Conservation (phyloP, 2,329 filamentous ascomycete species). For the Ophiostoma fasciatum region DNA sequence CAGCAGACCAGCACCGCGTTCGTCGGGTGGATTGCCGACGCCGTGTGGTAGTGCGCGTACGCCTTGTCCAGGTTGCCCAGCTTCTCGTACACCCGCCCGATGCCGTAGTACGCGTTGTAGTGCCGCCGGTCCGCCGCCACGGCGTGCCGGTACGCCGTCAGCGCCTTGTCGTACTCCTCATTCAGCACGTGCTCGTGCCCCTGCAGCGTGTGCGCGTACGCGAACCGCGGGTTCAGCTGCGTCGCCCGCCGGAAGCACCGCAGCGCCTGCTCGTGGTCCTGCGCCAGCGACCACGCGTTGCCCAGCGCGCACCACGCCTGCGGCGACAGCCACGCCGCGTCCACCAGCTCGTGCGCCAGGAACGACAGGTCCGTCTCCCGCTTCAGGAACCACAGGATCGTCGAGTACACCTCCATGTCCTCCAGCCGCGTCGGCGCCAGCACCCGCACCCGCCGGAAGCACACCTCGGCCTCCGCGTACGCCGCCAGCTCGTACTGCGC, state of each 20-base stretch:
- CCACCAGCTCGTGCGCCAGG: constrained; percentile 78
- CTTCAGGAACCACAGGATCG: constrained; percentile 96
- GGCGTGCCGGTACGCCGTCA: constrained; percentile 72
- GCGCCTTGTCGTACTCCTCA: constrained; percentile 92
- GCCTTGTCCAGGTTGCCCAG: constrained; percentile 84
- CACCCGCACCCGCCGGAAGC: constrained; percentile 64
- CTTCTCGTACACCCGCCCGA: constrained; percentile 71
- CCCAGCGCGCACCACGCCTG: constrained; percentile 94
- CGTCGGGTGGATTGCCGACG: constrained; percentile 78
- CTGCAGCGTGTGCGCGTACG: constrained; percentile 90
- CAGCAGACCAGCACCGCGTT: constrained; percentile 88
- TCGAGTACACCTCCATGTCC: constrained; percentile 97
- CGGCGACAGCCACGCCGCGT: constrained; percentile 74
- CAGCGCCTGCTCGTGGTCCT: constrained; percentile 88
- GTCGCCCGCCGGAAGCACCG: constrained; percentile 91
- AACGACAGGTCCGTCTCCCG: constrained; percentile 84
- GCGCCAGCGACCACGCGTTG: constrained; percentile 83
- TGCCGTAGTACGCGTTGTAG: constrained; percentile 98
- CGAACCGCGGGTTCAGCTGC: constrained; percentile 77
- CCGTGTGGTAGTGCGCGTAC: constrained; percentile 79
- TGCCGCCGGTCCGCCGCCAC: constrained; percentile 77
- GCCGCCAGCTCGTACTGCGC: constrained; percentile 82
- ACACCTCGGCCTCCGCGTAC: constrained; percentile 75
- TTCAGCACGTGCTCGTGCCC: constrained; percentile 93
- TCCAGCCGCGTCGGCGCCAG: constrained; percentile 71